Evolutionary conservation across 2,329 filamentous ascomycete species (phyloP).

Genomic region (Blastomyces silverae): DNA sequence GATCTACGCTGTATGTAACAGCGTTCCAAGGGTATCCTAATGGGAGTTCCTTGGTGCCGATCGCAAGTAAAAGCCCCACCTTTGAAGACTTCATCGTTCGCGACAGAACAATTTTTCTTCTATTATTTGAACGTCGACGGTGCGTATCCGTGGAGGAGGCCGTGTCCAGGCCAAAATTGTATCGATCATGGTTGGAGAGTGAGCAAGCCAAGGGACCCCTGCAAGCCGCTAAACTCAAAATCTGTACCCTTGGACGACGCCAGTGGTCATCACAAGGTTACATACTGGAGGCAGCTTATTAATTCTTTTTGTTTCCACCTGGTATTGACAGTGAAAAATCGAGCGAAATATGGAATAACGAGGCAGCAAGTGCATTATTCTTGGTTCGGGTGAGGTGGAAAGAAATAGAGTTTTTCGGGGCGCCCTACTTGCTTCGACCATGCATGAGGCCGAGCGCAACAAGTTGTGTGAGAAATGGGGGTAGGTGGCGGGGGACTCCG

Average conservation of each 20-base stretch:
- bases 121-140: neutral
- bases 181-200: neutral
- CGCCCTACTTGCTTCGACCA: neutral
- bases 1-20: too few relatives aligned
- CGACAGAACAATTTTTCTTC: neutral
- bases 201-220: neutral
- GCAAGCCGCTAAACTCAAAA: constrained; percentile 6
- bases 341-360: neutral
- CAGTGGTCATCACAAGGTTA: neutral
- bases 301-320: neutral
- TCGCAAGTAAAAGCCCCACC: neutral
- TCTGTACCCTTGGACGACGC: neutral
- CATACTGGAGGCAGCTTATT: neutral
- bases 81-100: neutral
- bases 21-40: too few relatives aligned
- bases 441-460: neutral
- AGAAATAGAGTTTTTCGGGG: neutral
- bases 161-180: neutral
- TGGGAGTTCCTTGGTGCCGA: neutral
- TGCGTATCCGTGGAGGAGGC: neutral
- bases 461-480: neutral
- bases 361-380: neutral
- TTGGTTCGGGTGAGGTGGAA: neutral
- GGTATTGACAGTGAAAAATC: neutral
- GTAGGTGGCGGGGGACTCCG: neutral